Percentiles rank a stretch among this genome's conserved stretches.
Evolutionary conservation across 1,284 basidiomycete species (phyloP).

Genomic region (Kwoniella shivajii): DNA sequence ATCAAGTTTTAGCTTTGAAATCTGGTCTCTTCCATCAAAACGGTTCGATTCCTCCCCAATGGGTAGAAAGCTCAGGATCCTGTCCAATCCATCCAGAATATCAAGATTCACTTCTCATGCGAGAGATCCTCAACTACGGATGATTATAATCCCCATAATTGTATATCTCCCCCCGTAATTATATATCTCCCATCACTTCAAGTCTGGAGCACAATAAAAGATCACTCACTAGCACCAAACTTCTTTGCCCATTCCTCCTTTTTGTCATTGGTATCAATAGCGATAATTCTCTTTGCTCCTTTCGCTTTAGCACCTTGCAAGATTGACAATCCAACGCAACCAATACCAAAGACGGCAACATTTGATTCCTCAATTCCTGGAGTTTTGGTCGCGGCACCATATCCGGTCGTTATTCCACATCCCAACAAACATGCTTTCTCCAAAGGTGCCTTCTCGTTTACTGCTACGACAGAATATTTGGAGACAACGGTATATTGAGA

Average conservation of each 20-base stretch:
- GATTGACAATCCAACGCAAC: conserved; percentile 93
- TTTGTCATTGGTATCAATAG: conserved; percentile 82
- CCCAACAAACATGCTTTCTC: conserved; percentile 94
- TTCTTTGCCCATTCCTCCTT: conserved; percentile 88
- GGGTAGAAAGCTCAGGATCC: no score
- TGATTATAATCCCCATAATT: no score
- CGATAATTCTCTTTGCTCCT: conserved; percentile 85
- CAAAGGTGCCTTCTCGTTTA: conserved; percentile 81
- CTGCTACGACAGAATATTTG: conserved; percentile 92
- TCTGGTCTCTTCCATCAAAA: no score
- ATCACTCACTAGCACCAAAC: conserved; percentile 83
- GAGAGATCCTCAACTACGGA: no score
- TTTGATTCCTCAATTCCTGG: conserved; percentile 65
- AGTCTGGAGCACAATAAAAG: background rate
- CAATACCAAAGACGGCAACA: conserved; percentile 93
- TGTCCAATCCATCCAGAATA: no score
- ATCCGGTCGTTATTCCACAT: conserved; percentile 95
- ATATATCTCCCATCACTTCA: no score
- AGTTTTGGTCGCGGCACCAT: conserved; percentile 59
- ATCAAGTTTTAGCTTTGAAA: no score
- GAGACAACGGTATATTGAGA: conserved; percentile 99
- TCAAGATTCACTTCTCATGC: no score
- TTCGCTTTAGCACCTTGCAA: conserved; percentile 78
- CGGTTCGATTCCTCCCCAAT: no score
- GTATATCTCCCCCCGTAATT: no score